Percentiles rank a stretch among this genome's conserved stretches.
These are phyloP conservation scores for Vicia sativa DNA, from an alignment of 306 rosid genomes.

Conservation along the genomic window DNA sequence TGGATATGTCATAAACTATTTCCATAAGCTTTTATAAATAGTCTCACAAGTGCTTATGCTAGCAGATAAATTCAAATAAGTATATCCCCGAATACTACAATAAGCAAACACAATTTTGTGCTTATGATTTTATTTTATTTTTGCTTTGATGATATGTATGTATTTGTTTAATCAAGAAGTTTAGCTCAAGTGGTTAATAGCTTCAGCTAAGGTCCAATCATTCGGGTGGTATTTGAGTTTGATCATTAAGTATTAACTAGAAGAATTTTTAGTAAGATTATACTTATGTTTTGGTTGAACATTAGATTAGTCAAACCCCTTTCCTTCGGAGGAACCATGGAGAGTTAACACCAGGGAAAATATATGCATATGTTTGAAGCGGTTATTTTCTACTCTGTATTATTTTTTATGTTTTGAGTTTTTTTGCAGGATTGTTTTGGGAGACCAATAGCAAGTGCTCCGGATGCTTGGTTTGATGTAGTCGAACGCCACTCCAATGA, in stretches of 20 bases:
- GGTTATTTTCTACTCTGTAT: neutral
- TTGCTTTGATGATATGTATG: neutral
- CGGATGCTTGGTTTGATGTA: constrained; percentile 97
- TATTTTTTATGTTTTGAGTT: neutral
- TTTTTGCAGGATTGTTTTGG: constrained; percentile 85
- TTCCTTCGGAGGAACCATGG: neutral
- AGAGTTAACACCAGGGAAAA: neutral
- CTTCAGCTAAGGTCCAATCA: neutral
- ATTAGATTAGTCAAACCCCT: neutral
- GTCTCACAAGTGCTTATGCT: neutral
- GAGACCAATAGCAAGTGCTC: constrained; percentile 91
- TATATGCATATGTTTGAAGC: neutral
- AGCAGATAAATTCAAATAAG: neutral
- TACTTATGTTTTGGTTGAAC: neutral
- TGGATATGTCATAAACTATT: neutral
- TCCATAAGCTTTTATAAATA: neutral
- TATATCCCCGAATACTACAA: neutral
- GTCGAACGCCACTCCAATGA: constrained; percentile 93
- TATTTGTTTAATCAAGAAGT: neutral
- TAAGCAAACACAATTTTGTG: neutral
- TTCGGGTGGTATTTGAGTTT: neutral
- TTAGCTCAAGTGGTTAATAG: neutral
- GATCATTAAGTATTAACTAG: neutral
- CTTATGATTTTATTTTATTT: neutral
- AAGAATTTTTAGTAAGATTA: neutral